Evolutionary conservation across 352 stramenopile species (phyloP).

Genomic region (Phytophthora idaei): DNA sequence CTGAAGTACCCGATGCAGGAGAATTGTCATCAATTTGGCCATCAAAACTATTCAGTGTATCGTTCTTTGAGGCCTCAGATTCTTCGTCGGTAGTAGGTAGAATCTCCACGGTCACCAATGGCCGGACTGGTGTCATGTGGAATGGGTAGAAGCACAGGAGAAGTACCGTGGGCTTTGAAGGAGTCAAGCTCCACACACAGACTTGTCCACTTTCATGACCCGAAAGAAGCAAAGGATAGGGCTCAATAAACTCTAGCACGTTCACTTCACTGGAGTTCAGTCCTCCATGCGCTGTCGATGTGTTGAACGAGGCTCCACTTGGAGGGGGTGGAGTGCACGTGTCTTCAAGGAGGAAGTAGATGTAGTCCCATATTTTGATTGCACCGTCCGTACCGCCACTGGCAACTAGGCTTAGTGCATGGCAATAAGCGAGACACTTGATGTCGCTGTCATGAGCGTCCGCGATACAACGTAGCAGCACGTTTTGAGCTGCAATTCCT

Average conservation of each 20-base stretch:
- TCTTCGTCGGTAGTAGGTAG: constrained; percentile 3
- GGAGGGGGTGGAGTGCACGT: constrained; percentile 33
- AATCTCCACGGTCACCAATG: constrained; percentile 6
- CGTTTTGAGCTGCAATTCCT: constrained; percentile 42
- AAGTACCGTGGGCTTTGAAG: constrained; percentile 47
- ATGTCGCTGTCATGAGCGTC: constrained; percentile 81
- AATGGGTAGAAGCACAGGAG: constrained; percentile 52
- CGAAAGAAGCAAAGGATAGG: constrained; percentile 71
- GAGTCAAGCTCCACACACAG: constrained; percentile 63
- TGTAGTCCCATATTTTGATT: constrained; percentile 89
- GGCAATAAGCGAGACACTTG: constrained; percentile 79
- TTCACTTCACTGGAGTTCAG: constrained; percentile 53
- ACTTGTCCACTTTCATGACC: constrained; percentile 75
- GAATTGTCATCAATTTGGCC: background rate
- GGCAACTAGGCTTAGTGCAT: constrained; percentile 66
- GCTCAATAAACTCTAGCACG: constrained; percentile 73
- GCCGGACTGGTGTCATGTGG: constrained; percentile 25
- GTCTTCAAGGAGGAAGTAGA: constrained; percentile 84
- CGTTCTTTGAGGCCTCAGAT: background rate
- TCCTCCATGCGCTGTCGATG: constrained; percentile 2
- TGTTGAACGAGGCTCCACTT: constrained; percentile 16
- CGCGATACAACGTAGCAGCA: constrained; percentile 65
- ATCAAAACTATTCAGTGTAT: constrained; percentile 1
- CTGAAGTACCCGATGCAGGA: background rate
- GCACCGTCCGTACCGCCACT: constrained; percentile 62